These are phyloP conservation scores for Albugo laibachii DNA, from an alignment of 352 stramenopile genomes.

Conservation along the genomic window DNA sequence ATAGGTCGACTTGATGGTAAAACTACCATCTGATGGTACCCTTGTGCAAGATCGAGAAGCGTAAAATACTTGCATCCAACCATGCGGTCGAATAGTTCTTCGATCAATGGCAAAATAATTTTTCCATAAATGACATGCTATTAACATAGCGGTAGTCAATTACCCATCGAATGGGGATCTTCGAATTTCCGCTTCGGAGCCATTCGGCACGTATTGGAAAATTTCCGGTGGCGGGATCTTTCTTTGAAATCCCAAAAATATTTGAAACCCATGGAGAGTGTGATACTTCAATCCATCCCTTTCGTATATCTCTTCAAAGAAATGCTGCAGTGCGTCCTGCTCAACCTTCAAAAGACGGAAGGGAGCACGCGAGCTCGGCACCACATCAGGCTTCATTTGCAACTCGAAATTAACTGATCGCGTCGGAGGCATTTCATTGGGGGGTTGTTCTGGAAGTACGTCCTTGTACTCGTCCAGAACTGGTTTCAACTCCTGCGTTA, in stretches of 20 bases:
- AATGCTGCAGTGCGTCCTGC: conserved; percentile 2
- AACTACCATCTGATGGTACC: conserved; percentile 7
- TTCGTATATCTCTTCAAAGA: conserved; percentile 4
- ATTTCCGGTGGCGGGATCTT: conserved; percentile 7
- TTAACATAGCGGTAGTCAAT: conserved; percentile 9
- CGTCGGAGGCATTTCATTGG: conserved; percentile 1
- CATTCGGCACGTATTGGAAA: conserved; percentile 4
- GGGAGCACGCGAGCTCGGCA: conserved; percentile 2
- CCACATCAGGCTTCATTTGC: conserved; percentile 6
- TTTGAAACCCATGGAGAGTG: conserved; percentile 9
- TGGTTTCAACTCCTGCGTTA: background rate
- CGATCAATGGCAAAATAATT: conserved; percentile 10
- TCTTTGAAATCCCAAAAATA: conserved; percentile 12
- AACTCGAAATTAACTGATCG: conserved; percentile 7
- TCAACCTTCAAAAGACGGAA: conserved; percentile 7
- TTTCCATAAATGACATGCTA: conserved; percentile 4
- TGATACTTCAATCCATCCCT: conserved; percentile 9
- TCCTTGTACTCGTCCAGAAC: conserved; percentile 2
- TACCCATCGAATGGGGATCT: conserved; percentile 5
- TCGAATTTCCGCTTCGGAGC: conserved; percentile 1
- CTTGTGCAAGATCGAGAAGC: conserved; percentile 2
- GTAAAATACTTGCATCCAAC: background rate
- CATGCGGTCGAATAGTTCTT: conserved; percentile 12
- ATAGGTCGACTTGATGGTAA: conserved; percentile 2
- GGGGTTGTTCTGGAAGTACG: conserved; percentile 2